phyloP scores from a whole-genome alignment of 805 yeast genomes.

The Candida pseudofarinosa region DNA sequence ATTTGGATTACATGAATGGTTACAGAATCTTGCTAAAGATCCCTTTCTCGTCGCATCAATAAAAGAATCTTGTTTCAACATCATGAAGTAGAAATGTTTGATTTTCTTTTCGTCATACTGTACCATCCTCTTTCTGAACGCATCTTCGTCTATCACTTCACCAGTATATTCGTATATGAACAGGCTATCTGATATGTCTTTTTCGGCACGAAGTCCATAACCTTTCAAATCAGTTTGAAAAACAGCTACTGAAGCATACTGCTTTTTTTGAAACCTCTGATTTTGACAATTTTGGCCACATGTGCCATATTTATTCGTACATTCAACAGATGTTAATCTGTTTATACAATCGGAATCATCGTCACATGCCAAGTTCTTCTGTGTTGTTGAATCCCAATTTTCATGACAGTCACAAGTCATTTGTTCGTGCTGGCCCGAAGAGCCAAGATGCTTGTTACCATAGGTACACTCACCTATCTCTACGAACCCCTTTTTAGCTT shows the following conservation, averaged over 20 bases:
- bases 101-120: slow-evolving; percentile 65
- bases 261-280: slow-evolving; percentile 77
- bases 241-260: slow-evolving; percentile 76
- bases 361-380: slow-evolving; percentile 67
- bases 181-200: slow-evolving; percentile 51
- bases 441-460: slow-evolving; percentile 57
- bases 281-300: slow-evolving; percentile 83
- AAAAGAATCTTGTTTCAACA: slow-evolving; percentile 88
- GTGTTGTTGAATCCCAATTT: slow-evolving; percentile 35
- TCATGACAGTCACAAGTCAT: slow-evolving; percentile 89
- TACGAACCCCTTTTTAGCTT: slow-evolving; percentile 60
- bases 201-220: slow-evolving; percentile 77
- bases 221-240: slow-evolving; percentile 83
- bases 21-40: slow-evolving; percentile 83
- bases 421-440: slow-evolving; percentile 69
- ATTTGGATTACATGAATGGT: slow-evolving; percentile 94
- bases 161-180: slow-evolving; percentile 92
- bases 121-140: slow-evolving; percentile 71
- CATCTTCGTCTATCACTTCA: slow-evolving; percentile 79
- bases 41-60: slow-evolving; percentile 94
- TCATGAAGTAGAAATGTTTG: slow-evolving; percentile 91
- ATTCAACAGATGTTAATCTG: slow-evolving; percentile 87
- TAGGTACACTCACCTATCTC: slow-evolving; percentile 60
- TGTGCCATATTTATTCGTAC: slow-evolving; percentile 60
- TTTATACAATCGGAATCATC: slow-evolving; percentile 88